These are phyloP conservation scores for Annulohypoxylon moriforme DNA, from an alignment of 495 filamentous ascomycete species.

Conservation along the genomic window DNA sequence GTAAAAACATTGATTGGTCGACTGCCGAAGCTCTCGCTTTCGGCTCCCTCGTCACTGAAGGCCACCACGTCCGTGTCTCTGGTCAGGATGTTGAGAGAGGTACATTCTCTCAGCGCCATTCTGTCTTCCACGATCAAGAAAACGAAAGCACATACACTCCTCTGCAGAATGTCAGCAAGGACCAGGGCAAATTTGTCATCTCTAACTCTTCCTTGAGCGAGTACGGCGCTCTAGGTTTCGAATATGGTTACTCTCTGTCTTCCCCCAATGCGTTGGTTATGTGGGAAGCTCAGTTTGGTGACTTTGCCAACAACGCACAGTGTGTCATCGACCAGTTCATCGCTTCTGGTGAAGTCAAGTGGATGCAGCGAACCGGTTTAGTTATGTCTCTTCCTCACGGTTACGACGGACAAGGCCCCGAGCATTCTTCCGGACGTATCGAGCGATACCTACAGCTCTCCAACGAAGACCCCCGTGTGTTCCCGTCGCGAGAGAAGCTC, in stretches of 20 bases:
- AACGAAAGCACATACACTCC: constrained; percentile 92
- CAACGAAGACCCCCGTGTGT: constrained; percentile 96
- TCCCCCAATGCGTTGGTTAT: constrained; percentile 97
- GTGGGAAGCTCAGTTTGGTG: constrained; percentile 99
- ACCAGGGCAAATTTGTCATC: constrained; percentile 95
- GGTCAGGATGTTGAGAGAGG: constrained; percentile 99
- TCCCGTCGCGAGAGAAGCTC: constrained; percentile 86
- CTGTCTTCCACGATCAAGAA: constrained; percentile 97
- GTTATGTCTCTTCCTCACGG: constrained; percentile 96
- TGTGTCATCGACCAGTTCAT: constrained; percentile 99
- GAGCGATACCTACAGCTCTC: constrained; percentile 97
- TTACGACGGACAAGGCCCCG: constrained; percentile 97
- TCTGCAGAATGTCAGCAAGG: constrained; percentile 84
- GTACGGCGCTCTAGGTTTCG: constrained; percentile 94
- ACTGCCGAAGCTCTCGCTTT: constrained; percentile 98
- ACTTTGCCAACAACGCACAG: constrained; percentile 99
- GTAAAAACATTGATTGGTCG: constrained; percentile 96
- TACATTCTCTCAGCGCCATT: constrained; percentile 98
- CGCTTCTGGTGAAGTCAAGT: constrained; percentile 96
- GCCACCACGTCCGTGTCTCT: constrained; percentile 95
- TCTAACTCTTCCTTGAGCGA: constrained; percentile 97
- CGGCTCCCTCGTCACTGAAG: constrained; percentile 87
- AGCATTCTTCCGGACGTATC: constrained; percentile 97
- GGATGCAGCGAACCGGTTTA: constrained; percentile 95
- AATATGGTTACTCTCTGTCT: constrained; percentile 97